These are phyloP conservation scores for Fusarium sp. DNA, from an alignment of 2,329 filamentous ascomycete species.

Conservation along the genomic window DNA sequence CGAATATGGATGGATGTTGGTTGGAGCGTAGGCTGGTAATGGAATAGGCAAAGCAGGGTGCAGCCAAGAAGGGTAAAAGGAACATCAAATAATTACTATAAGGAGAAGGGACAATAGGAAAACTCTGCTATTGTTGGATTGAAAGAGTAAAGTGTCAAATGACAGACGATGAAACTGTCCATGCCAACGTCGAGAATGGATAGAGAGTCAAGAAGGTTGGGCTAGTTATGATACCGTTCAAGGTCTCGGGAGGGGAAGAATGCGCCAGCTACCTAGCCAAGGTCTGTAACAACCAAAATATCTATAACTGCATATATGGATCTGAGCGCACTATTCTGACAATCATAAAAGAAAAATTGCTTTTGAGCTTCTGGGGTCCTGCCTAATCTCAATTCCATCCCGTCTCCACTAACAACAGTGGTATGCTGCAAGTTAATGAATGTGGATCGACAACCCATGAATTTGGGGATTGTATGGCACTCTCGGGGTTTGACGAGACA, in stretches of 20 bases:
- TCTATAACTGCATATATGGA: neutral
- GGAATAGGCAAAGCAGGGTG: conserved; percentile 10
- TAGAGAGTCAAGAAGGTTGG: conserved; percentile 23
- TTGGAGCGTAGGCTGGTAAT: conserved; percentile 8
- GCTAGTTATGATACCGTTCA: conserved; percentile 16
- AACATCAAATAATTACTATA: conserved; percentile 5
- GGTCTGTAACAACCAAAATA: neutral
- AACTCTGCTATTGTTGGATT: conserved; percentile 18
- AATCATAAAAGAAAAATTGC: conserved; percentile 32
- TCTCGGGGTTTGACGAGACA: neutral
- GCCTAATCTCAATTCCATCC: conserved; percentile 31
- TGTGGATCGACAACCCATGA: conserved; percentile 29
- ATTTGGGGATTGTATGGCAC: conserved; percentile 20
- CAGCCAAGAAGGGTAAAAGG: neutral
- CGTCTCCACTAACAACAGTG: conserved; percentile 16
- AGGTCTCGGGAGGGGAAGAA: conserved; percentile 13
- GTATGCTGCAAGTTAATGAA: conserved; percentile 36
- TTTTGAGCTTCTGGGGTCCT: conserved; percentile 37
- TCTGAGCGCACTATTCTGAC: neutral
- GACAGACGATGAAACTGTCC: conserved; percentile 6
- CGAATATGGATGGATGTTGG: conserved; percentile 24
- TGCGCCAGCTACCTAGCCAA: neutral
- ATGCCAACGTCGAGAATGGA: conserved; percentile 9
- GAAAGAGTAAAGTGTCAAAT: conserved; percentile 14
- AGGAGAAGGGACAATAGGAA: conserved; percentile 16